Conservation (phyloP, 2,329 filamentous ascomycete species). For the Microcyclospora tardicrescens region DNA sequence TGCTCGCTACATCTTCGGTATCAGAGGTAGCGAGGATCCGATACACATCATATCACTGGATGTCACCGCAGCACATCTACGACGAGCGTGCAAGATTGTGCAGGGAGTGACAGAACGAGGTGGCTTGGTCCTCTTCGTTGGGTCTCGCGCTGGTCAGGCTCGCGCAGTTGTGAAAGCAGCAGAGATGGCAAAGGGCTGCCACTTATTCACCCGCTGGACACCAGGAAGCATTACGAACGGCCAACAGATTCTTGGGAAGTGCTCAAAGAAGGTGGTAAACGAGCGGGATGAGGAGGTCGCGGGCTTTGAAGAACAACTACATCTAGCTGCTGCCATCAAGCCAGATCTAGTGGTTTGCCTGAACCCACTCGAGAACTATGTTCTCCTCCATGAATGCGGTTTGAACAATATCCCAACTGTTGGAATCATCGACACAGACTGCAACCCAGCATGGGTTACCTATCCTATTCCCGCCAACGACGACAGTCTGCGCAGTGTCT, state of each 20-base stretch:
- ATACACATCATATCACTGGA: slow-evolving; percentile 72
- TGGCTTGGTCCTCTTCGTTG: slow-evolving; percentile 81
- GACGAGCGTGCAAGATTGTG: slow-evolving; percentile 86
- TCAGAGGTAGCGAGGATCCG: slow-evolving; percentile 47
- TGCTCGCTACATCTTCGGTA: slow-evolving; percentile 84
- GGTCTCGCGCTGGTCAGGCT: slow-evolving; percentile 71
- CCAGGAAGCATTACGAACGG: slow-evolving; percentile 88
- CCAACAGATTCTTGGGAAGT: slow-evolving; percentile 67
- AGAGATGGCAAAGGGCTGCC: slow-evolving; percentile 62
- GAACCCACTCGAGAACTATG: slow-evolving; percentile 86
- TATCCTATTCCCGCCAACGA: slow-evolving; percentile 96
- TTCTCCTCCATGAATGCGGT: slow-evolving; percentile 81
- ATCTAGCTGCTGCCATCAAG: slow-evolving; percentile 52
- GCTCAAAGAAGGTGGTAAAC: slow-evolving; percentile 62
- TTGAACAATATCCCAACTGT: slow-evolving; percentile 83
- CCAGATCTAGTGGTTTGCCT: slow-evolving; percentile 87
- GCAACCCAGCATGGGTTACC: slow-evolving; percentile 83
- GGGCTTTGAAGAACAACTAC: slow-evolving; percentile 54
- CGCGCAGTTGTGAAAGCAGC: slow-evolving; percentile 71
- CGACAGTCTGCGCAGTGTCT: slow-evolving; percentile 75
- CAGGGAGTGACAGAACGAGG: slow-evolving; percentile 72
- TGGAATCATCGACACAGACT: slow-evolving; percentile 86
- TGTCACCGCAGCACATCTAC: slow-evolving; percentile 72
- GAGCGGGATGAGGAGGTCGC: slow-evolving; percentile 51
- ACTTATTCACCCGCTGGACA: slow-evolving; percentile 87